phyloP scores from a whole-genome alignment of 495 filamentous ascomycete genomes.

The Chaetomium fimeti region DNA sequence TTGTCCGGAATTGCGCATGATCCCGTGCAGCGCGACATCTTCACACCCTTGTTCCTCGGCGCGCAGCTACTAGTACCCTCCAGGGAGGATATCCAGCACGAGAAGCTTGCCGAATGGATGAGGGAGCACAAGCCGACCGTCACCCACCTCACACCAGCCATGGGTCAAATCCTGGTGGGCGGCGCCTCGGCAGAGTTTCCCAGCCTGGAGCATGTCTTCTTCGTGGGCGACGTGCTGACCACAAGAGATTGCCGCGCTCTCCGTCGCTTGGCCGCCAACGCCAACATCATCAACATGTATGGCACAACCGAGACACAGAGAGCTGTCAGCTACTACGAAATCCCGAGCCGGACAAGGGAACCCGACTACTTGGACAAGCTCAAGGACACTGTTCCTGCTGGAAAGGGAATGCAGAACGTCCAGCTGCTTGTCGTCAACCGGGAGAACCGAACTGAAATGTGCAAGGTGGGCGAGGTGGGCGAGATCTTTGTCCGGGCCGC shows the following conservation, averaged over 20 bases:
- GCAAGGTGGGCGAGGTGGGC: slow-evolving; percentile 76
- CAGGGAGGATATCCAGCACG: slow-evolving; percentile 82
- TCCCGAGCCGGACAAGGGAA: slow-evolving; percentile 67
- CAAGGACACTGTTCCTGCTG: slow-evolving; percentile 80
- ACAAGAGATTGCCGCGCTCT: slow-evolving; percentile 82
- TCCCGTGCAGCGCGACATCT: slow-evolving; percentile 89
- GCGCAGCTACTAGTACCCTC: slow-evolving; percentile 79
- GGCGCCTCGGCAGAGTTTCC: slow-evolving; percentile 77
- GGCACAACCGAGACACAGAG: slow-evolving; percentile 89
- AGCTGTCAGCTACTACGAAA: slow-evolving; percentile 82
- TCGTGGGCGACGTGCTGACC: slow-evolving; percentile 89
- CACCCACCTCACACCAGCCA: slow-evolving; percentile 89
- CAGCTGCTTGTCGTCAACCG: slow-evolving; percentile 89
- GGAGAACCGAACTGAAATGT: slow-evolving; percentile 67
- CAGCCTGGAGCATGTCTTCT: slow-evolving; percentile 77
- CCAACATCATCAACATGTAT: slow-evolving; percentile 85
- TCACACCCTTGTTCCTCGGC: slow-evolving; percentile 87
- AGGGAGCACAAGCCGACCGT: slow-evolving; percentile 71
- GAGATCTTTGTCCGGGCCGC: slow-evolving; percentile 88
- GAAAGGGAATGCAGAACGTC: slow-evolving; percentile 88
- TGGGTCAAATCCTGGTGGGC: slow-evolving; percentile 94
- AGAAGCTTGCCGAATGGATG: slow-evolving; percentile 92
- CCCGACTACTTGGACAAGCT: slow-evolving; percentile 67
- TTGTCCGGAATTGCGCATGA: slow-evolving; percentile 85
- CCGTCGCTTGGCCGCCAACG: slow-evolving; percentile 74